Evolutionary conservation across 345 rosid genomes (phyloP), one percentile per base, ranked within the genome.

Genomic region (Rubroshorea leprosula): DNA sequence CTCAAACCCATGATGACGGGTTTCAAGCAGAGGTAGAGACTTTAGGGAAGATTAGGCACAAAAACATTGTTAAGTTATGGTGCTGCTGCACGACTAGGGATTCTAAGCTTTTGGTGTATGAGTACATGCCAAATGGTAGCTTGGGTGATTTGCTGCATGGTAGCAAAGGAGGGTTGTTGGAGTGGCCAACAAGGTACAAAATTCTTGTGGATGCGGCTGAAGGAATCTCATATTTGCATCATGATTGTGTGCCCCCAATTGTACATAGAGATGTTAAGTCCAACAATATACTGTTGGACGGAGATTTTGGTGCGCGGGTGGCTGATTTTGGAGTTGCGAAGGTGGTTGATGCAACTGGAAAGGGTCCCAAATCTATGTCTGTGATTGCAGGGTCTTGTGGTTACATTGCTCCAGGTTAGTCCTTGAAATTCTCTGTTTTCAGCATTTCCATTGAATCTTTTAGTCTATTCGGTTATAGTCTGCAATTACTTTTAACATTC

Each of bases 271-370:
- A 94, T 76, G 92, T 94, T 9, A 94, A 94, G 72, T 87, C 99
- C 1, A 94, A 90, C 70, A 94, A 94, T 54, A 94, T 94, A 65
- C 65, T 94, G 74, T 71, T 94, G 58, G 99, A 94, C 61, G 92
- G 75, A 8, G 87, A 90, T 29, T 90, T 76, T n/a, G 86, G 95
- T 23, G 97, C 99, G n/a, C 75, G 94, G 60, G 87, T 94, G 15
- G 99, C 99, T 10, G 99, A 94, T 76, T 94, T 94, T 39, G 99
- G 99, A 1, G 83, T 85, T 19, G 99, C 99, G 45, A 94, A 94
- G 78, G 90, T 79, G 12, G 80, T 85, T 4, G 95, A 84, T 68
- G 49, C 71, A 27, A 72, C 85, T 1, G 96, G 87, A 27, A 93
- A 82, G 71, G 81, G 69, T 61, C 90, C 78, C 0, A 81, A 87